Evolutionary conservation across 2,329 filamentous ascomycete genomes (phyloP).

Genomic region (Trichoderma breve): DNA sequence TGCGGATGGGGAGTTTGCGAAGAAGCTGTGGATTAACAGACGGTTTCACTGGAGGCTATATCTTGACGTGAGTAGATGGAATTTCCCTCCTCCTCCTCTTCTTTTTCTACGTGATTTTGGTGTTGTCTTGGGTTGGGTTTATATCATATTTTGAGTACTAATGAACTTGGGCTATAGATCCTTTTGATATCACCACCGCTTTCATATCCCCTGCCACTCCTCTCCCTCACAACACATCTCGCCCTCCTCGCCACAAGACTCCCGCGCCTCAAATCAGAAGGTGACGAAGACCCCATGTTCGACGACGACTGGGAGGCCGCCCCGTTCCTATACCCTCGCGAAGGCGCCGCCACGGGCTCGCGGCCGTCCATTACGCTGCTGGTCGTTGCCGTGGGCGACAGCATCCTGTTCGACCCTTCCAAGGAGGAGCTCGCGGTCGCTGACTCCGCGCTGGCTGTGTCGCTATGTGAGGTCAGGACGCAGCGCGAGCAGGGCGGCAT

Average conservation of each 20-base stretch:
- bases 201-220: slow-evolving; percentile 87
- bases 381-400: slow-evolving; percentile 80
- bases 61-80: slow-evolving; percentile 70
- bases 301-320: slow-evolving; percentile 96
- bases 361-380: slow-evolving; percentile 87
- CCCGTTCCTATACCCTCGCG: slow-evolving; percentile 68
- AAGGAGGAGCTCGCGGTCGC: slow-evolving; percentile 92
- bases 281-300: slow-evolving; percentile 94
- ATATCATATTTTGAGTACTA: not conserved
- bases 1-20: slow-evolving; percentile 65
- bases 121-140: not conserved
- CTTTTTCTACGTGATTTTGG: not conserved
- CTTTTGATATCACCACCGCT: slow-evolving; percentile 89
- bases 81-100: not conserved
- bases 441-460: slow-evolving; percentile 83
- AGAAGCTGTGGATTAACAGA: slow-evolving; percentile 79
- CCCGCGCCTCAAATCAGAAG: slow-evolving; percentile 80
- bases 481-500: slow-evolving; percentile 30
- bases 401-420: slow-evolving; percentile 90
- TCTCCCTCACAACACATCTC: slow-evolving; percentile 90
- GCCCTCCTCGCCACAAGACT: slow-evolving; percentile 85
- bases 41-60: slow-evolving; percentile 97
- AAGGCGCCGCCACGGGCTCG: slow-evolving; percentile 33
- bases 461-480: slow-evolving; percentile 56
- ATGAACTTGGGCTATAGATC: slow-evolving; percentile 58